Conservation (phyloP, 1,139 yeast genomes). For the Zhuliangozyma parablackwelliae region DNA sequence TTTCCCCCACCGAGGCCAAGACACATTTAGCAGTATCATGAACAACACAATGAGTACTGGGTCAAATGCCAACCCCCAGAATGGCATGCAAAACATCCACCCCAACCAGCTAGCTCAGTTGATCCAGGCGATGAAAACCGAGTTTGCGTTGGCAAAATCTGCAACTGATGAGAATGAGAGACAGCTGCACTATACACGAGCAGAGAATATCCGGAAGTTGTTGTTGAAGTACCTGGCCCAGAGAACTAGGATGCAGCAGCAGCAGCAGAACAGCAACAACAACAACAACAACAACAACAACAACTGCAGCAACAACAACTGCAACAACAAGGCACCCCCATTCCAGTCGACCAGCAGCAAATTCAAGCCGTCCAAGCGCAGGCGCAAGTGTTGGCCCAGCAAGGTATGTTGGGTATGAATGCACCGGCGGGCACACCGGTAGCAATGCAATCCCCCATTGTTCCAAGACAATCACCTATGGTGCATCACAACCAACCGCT, state of each 20-base stretch:
- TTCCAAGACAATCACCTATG: slow-evolving; percentile 8
- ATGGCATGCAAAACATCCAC: slow-evolving; percentile 25
- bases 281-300: slow-evolving; percentile 6
- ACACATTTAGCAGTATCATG: background rate
- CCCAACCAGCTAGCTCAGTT: slow-evolving; percentile 61
- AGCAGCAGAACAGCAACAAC: slow-evolving; percentile 10
- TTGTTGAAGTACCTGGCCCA: slow-evolving; percentile 42
- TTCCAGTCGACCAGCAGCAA: slow-evolving; percentile 6
- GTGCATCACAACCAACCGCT: slow-evolving; percentile 7
- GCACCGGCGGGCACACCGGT: slow-evolving; percentile 7
- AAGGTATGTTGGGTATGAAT: slow-evolving; percentile 2
- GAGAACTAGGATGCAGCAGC: slow-evolving; percentile 20
- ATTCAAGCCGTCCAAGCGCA: slow-evolving; percentile 10
- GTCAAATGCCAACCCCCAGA: slow-evolving; percentile 1
- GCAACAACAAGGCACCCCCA: slow-evolving; percentile 6
- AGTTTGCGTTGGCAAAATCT: slow-evolving; percentile 58
- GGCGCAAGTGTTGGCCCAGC: slow-evolving; percentile 10
- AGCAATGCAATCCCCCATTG: slow-evolving; percentile 8
- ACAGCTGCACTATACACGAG: slow-evolving; percentile 60
- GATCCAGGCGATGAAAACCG: slow-evolving; percentile 54
- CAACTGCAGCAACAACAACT: slow-evolving; percentile 7
- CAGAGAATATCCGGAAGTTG: slow-evolving; percentile 58
- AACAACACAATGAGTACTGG: slow-evolving; percentile 6
- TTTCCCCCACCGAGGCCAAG: too few species aligned
- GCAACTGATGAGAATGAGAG: slow-evolving; percentile 60